Base-by-base conservation (phyloP, 1,284 basidiomycete species). In the Boletus hoseneyae region DNA sequence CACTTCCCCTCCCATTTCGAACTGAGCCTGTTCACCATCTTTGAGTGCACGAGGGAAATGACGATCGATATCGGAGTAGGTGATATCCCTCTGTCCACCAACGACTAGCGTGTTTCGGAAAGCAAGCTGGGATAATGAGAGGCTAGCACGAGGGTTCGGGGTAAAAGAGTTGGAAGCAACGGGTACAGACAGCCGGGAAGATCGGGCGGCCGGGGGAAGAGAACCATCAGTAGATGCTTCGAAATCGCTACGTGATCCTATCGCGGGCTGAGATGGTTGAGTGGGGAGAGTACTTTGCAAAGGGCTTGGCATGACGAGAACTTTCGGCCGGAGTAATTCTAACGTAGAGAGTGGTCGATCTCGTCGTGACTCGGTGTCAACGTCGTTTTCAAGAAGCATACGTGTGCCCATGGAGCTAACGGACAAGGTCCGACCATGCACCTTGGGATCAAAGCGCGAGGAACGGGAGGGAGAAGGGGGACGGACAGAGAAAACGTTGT, bases 251-350 rank as follows among this genome's bases (percentile, higher is more conserved):
- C 72, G 70, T 19, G 75, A 62, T 37, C 65, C 68, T 6, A 62
- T 52, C 4, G 51, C 59, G 8, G 70, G 58, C 3, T 67, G 62
- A 7, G 68, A 56, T 46, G 68, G 56, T 32, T 65, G 55, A 41
- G 68, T 41, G n/a, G 69, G 55, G n/a, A 63, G 59, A 11, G 70
- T 63, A 38, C 73, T 70, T 63, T 90, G 89, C 45, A 91, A 69
- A 4, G 89, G 88, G 58, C 87, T 90, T 12, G 88, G 88, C 88
- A 91, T 91, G 50, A 91, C 83, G 41, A 91, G 80, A 23, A 92
- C 75, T 65, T 91, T 92, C 1, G 88, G 88, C 27, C 88, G 77
- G 64, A 91, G 74, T 44, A 91, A 70, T 21, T 91, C 89, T 50
- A 85, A 58, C 13, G 84, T 85, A 7, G 87, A 87, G 59, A 82